Base-by-base conservation (phyloP, 2,329 filamentous ascomycete species). In the Ascochyta fabae region DNA sequence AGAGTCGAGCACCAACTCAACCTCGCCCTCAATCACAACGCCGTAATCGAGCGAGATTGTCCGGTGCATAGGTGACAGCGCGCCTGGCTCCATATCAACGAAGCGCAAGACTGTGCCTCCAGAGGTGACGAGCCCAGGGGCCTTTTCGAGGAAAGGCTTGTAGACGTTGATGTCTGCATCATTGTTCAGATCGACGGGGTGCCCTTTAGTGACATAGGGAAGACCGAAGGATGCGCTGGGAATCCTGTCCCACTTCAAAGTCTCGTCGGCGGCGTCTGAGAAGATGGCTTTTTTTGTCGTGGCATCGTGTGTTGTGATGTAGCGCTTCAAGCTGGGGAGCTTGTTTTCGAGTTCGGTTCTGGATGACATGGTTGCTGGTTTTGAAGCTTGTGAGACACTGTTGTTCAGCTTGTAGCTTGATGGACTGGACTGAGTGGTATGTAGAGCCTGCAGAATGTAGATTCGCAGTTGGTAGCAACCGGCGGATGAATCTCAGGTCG, bases 111-210 rank as follows among this genome's bases (percentile, higher is more conserved):
- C 78, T 3, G 80, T 80, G 12, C 81, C 81, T 10, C 70, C 70
- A 1, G 77, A 74, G 16, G 80, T 70, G 6, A 79, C 76, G 5
- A 85, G 72, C 0, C 83, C 83, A 0, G 83, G 81, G 0, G 79
- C 75, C 19, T 72, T 66, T 6, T 70, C 56, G 10, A 83, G 72
- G 58, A 78, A 78, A 33, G 66, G 61, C 40, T 77, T 69, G 71
- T 85, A 84, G 8, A 70, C 67, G 9, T 62, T 53, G 5, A 85
- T 64, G 64, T 86, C 83, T 46, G 73, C 65, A 45, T 80, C 75
- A 9, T 69, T 58, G 66, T 75, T 75, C 34, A 85, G 68, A 34
- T 80, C 62, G 13, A 78, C 75, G 0, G 83, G 82, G 53, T 77
- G 79, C 34, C 72, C 65, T 29, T 78, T 75, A 3, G 83, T 81